Percentiles rank a stretch among this genome's conserved stretches.
phyloP scores from a whole-genome alignment of 345 rosid species.

The Syzygium oleosum region DNA sequence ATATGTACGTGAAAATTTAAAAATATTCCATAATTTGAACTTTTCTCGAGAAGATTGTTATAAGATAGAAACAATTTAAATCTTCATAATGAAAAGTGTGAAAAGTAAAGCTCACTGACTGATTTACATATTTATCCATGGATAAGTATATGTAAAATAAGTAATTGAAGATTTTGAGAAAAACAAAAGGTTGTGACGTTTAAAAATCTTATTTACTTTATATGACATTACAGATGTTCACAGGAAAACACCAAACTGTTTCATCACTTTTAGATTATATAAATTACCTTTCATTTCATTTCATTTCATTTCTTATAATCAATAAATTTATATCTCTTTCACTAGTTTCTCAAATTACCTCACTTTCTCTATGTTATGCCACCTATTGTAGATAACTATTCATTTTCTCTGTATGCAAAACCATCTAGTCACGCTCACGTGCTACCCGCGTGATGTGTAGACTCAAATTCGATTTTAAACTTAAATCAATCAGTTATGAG shows the following conservation, averaged over 20 bases:
- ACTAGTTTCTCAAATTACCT: background rate
- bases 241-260: background rate
- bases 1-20: too few relatives aligned
- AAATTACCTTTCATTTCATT: background rate
- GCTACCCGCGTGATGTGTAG: too few relatives aligned
- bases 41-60: background rate
- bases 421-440: background rate
- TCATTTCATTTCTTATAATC: background rate
- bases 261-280: background rate
- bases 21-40: too few relatives aligned
- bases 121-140: too few relatives aligned
- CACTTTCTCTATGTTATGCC: background rate
- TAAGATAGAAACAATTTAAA: background rate
- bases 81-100: background rate
- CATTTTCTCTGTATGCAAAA: rapidly evolving
- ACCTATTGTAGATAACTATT: too few relatives aligned
- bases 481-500: too few relatives aligned
- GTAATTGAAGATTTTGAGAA: background rate
- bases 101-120: background rate
- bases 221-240: too few relatives aligned
- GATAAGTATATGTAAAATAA: too few relatives aligned
- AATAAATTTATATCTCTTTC: background rate
- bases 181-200: background rate
- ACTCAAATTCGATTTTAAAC: too few relatives aligned
- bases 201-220: background rate